phyloP scores from a whole-genome alignment of 805 yeast genomes.

The Priceomyces castillae region DNA sequence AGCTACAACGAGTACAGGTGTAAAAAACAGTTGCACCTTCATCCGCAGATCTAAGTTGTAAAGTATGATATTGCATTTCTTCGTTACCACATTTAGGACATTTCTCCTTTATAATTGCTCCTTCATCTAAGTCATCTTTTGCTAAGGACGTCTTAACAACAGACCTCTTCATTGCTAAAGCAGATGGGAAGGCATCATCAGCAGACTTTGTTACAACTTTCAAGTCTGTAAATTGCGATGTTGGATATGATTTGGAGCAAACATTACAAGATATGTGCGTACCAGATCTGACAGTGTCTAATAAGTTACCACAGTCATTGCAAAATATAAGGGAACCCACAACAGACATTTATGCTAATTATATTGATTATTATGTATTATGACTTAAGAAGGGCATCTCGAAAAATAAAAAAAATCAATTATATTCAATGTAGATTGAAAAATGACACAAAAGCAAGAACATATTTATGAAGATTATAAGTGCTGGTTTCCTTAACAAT shows the following conservation, averaged over 20 bases:
- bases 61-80: conserved; percentile 96
- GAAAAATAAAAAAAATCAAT: no score
- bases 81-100: conserved; percentile 99
- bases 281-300: conserved; percentile 60
- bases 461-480: no score
- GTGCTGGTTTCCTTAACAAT: no score
- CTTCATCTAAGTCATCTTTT: conserved; percentile 80
- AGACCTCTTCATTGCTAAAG: conserved; percentile 75
- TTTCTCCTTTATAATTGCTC: conserved; percentile 94
- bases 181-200: conserved; percentile 91
- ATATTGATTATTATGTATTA: not conserved
- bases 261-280: conserved; percentile 55
- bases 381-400: no score
- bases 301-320: conserved; percentile 84
- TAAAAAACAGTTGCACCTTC: conserved; percentile 99
- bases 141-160: conserved; percentile 84
- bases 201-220: conserved; percentile 86
- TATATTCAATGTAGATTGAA: no score
- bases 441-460: not conserved
- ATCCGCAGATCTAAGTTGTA: conserved; percentile 96
- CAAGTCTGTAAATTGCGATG: conserved; percentile 64
- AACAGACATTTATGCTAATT: conserved; percentile 62
- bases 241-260: conserved; percentile 43
- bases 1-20: conserved; percentile 91
- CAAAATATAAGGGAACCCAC: conserved; percentile 96